Percentiles rank a stretch among this genome's conserved stretches.
Evolutionary conservation across 106 monocot genomes (phyloP).

Genomic region (Apostasia shenzhenica): DNA sequence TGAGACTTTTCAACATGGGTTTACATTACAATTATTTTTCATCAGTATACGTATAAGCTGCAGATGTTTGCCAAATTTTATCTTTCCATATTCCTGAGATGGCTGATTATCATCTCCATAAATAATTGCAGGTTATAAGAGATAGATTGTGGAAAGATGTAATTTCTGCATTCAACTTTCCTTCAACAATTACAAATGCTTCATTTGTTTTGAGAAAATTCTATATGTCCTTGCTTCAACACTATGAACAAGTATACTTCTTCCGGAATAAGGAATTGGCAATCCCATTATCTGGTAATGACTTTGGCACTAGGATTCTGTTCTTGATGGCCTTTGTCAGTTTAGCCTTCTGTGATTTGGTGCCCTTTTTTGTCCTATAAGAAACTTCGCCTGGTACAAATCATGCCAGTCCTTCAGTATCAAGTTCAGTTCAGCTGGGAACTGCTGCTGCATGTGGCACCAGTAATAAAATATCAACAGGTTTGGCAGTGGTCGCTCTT

Average conservation of each 20-base stretch:
- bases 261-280: conserved; percentile 1
- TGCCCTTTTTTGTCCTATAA: not conserved
- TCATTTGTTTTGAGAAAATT: conserved; percentile 21
- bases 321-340: not conserved
- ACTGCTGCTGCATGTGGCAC: not conserved
- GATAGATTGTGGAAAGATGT: conserved; percentile 19
- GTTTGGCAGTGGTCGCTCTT: not conserved
- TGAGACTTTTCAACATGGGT: no score
- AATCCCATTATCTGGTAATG: conserved; percentile 8
- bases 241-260: conserved; percentile 22
- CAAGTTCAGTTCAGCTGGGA: conserved; percentile 6
- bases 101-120: not conserved
- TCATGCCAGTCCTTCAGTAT: conserved; percentile 1
- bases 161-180: conserved; percentile 15
- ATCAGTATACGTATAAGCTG: not conserved
- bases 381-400: not conserved
- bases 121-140: conserved; percentile 12
- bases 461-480: conserved; percentile 3
- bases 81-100: not conserved
- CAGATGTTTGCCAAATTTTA: not conserved
- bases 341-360: not conserved
- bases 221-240: conserved; percentile 20
- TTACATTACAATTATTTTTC: not conserved
- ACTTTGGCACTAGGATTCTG: not conserved
- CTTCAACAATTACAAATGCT: conserved; percentile 21